phyloP scores from a whole-genome alignment of 192 early-diverging fungal genomes.

The Dispira parvispora region DNA sequence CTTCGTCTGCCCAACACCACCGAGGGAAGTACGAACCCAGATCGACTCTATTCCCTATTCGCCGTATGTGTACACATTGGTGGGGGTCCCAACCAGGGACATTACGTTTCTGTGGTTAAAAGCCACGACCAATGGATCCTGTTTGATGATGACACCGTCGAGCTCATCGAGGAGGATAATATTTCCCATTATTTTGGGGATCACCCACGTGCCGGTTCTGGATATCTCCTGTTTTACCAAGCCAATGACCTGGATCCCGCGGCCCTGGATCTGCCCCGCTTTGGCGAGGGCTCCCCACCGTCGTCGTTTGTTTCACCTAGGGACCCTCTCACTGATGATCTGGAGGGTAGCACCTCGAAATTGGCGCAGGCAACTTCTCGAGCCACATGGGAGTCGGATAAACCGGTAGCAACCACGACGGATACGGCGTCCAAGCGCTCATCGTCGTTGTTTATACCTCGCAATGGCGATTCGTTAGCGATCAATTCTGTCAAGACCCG shows the following conservation, averaged over 20 bases:
- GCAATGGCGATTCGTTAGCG: background rate
- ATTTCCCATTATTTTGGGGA: slow-evolving; percentile 72
- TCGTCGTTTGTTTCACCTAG: background rate
- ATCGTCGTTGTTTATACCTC: background rate
- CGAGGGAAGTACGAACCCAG: slow-evolving; percentile 72
- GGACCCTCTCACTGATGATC: background rate
- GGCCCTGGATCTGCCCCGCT: slow-evolving; percentile 2
- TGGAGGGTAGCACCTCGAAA: background rate
- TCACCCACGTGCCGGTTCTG: slow-evolving; percentile 49
- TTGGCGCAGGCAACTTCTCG: background rate
- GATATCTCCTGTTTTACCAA: slow-evolving; percentile 72
- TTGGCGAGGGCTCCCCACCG: background rate
- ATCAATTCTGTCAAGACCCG: background rate
- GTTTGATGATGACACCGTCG: slow-evolving; percentile 95
- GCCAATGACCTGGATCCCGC: slow-evolving; percentile 14
- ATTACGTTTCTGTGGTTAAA: slow-evolving; percentile 88
- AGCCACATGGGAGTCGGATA: background rate
- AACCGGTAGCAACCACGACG: background rate
- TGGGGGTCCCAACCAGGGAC: slow-evolving; percentile 88
- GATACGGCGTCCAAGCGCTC: background rate
- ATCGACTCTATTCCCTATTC: slow-evolving; percentile 73
- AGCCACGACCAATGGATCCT: slow-evolving; percentile 75
- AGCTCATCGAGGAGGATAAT: slow-evolving; percentile 59
- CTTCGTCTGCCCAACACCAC: slow-evolving; percentile 87
- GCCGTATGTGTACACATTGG: slow-evolving; percentile 92